Base-by-base conservation (phyloP, 768 basidiomycete species). In the Mycena pura region DNA sequence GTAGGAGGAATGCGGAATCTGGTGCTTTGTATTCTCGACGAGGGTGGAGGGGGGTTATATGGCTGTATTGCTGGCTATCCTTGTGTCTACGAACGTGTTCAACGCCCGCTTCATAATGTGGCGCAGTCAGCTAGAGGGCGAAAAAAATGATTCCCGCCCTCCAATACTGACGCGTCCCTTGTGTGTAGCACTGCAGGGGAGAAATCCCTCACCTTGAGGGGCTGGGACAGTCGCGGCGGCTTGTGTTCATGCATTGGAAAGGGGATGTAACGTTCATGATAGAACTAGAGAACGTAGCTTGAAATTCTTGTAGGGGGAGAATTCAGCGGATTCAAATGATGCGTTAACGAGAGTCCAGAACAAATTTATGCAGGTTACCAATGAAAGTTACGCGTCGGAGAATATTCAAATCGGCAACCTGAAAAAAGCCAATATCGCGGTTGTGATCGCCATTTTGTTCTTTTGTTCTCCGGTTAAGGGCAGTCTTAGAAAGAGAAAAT, bases 21-120 rank as follows among this genome's bases (percentile, higher is more conserved):
- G 48, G 41, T 3, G 43, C 39, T 47, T 39, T 47, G 27, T 52
- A 38, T 52, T 47, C 53, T 2, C 25, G 47, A 17, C 54, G 40
- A 14, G 53, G 44, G 5, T 28, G 55, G 10, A 47, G 21, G 19
- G 54, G 43, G 21, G 50, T 21, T 36, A 59, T 38, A 29, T 50
- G 43, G 7, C 17, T 10, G 19, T 21, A 31, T 47, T 39, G 28
- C 19, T n/a, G 49, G n/a, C 15, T 29, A 15, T 52, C 41, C 17
- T 25, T 15, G 45, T 44, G 22, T 41, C 62, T 63, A 21, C 40
- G 29, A 49, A 53, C 45, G 45, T 32, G 56, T 57, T 63, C 24
- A 53, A 43, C 49, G 22, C 2, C 13, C 28, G 44, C 45, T 47
- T 53, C 28, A 21, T 29, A 41, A 38, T 43, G 62, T 57, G 62